phyloP scores from a whole-genome alignment of 257 asterid genomes.

The Cynanchum wilfordii region DNA sequence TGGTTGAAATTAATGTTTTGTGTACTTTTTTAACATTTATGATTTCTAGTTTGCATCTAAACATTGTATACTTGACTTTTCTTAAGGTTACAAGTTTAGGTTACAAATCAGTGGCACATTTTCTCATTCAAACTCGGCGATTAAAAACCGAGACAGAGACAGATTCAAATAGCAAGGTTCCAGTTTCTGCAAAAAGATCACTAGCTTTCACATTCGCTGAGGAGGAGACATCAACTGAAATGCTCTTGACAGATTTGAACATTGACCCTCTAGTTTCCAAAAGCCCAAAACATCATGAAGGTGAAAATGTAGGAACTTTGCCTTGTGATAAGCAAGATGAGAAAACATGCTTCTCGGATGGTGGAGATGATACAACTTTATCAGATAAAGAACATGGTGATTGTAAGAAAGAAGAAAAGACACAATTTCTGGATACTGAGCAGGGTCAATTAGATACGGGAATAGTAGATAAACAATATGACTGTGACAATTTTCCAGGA shows the following conservation, averaged over 20 bases:
- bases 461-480: neutral
- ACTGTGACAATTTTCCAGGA: constrained; percentile 2
- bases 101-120: constrained; percentile 91
- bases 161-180: constrained; percentile 23
- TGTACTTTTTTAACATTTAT: constrained; percentile 1
- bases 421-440: neutral
- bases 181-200: constrained; percentile 63
- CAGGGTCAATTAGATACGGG: constrained; percentile 16
- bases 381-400: neutral
- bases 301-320: neutral
- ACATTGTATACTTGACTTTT: neutral
- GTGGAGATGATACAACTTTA: neutral
- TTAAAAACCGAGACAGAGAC: constrained; percentile 32
- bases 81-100: constrained; percentile 63
- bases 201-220: constrained; percentile 53
- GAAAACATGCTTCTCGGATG: neutral
- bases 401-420: constrained; percentile 3
- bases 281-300: constrained; percentile 17
- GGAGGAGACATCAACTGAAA: constrained; percentile 28
- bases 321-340: constrained; percentile 5
- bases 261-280: constrained; percentile 8
- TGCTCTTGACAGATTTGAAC: constrained; percentile 20
- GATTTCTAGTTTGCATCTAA: constrained; percentile 1
- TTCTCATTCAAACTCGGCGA: constrained; percentile 76
- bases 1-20: neutral